phyloP scores from a whole-genome alignment of 495 filamentous ascomycete species.

The Zalerion maritima region DNA sequence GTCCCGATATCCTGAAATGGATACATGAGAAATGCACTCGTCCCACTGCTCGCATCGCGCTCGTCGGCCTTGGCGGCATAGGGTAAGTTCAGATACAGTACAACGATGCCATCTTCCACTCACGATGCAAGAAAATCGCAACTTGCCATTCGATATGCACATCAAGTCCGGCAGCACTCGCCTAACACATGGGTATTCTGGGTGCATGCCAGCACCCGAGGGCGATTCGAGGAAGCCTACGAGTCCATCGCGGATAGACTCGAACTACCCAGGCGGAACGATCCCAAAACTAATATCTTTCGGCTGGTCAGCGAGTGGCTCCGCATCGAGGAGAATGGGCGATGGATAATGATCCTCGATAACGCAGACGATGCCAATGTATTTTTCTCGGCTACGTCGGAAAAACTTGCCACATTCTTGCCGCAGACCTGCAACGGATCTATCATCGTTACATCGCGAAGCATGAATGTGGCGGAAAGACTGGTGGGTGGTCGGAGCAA shows the following conservation, averaged over 20 bases:
- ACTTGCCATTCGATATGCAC: constrained; percentile 26
- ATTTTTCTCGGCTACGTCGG: constrained; percentile 7
- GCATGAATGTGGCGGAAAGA: constrained; percentile 11
- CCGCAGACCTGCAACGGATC: constrained; percentile 25
- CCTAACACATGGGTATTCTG: constrained; percentile 24
- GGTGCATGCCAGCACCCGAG: constrained; percentile 23
- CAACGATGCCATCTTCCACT: constrained; percentile 2
- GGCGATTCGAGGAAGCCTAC: constrained; percentile 23
- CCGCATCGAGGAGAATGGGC: constrained; percentile 18
- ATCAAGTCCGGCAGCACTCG: constrained; percentile 10
- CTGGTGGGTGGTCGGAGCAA: constrained; percentile 8
- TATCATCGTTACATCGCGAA: constrained; percentile 23
- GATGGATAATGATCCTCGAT: constrained; percentile 30
- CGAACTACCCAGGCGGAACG: constrained; percentile 19
- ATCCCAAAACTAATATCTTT: constrained; percentile 21
- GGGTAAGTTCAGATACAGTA: constrained; percentile 12
- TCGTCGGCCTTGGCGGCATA: constrained; percentile 13
- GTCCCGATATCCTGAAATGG: constrained; percentile 15
- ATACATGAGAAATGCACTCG: constrained; percentile 14
- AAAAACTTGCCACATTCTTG: constrained; percentile 18
- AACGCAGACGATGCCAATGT: constrained; percentile 27
- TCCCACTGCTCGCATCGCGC: constrained; percentile 7
- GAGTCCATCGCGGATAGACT: constrained; percentile 20
- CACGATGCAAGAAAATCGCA: constrained; percentile 17
- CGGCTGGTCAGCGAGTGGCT: constrained; percentile 26